Conservation (phyloP, 352 stramenopile species). For the Phytophthora ohioensis region DNA sequence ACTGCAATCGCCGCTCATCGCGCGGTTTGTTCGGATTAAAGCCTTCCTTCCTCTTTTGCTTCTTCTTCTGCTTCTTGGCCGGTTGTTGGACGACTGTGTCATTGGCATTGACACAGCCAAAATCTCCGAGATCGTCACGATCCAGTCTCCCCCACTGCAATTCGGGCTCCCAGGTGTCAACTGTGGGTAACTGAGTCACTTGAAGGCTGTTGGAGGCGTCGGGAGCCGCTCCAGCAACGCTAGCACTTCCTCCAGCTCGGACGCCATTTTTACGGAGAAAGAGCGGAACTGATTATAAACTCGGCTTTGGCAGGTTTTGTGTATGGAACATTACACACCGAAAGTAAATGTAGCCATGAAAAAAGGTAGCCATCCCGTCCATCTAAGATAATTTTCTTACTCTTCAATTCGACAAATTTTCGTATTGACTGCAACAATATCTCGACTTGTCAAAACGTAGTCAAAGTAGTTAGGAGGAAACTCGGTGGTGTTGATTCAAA, state of each 20-base stretch:
- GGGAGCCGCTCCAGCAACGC: conserved; percentile 22
- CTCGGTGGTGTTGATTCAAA: too few relatives aligned
- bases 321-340: not conserved
- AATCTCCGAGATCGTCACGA: not conserved
- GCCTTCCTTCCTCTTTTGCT: conserved; percentile 23
- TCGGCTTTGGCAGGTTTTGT: not conserved
- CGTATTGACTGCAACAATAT: too few relatives aligned
- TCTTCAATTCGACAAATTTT: too few relatives aligned
- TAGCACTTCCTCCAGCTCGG: conserved; percentile 25
- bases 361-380: too few relatives aligned
- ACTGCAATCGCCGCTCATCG: conserved; percentile 32
- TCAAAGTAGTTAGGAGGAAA: too few relatives aligned
- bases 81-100: too few relatives aligned
- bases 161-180: not conserved
- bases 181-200: not conserved
- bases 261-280: not conserved
- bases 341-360: not conserved
- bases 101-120: not conserved
- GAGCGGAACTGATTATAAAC: too few relatives aligned
- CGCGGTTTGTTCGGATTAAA: conserved; percentile 38
- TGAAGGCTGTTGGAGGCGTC: not conserved
- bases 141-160: conserved; percentile 13
- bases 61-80: not conserved
- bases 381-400: too few relatives aligned
- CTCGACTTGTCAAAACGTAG: too few relatives aligned